phyloP scores from a whole-genome alignment of 257 asterid genomes.

The Solanum phureja region DNA sequence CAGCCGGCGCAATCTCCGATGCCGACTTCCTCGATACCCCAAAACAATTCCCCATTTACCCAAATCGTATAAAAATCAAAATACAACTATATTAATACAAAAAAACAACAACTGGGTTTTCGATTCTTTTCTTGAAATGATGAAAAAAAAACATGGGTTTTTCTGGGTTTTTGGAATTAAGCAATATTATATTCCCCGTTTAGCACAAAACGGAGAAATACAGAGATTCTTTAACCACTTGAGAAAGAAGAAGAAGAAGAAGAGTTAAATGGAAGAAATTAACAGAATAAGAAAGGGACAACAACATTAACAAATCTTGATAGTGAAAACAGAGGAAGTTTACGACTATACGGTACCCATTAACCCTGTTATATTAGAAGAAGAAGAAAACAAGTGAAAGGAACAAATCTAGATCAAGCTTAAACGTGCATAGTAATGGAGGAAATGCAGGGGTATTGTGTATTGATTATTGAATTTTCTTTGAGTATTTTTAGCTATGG shows the following conservation, averaged over 20 bases:
- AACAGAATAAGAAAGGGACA: not conserved
- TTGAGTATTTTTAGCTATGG: not conserved
- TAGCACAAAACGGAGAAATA: not conserved
- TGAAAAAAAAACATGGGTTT: not conserved
- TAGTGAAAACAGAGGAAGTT: not conserved
- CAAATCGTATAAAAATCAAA: not conserved
- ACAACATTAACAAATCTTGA: not conserved
- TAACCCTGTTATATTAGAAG: not conserved
- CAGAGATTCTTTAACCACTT: not conserved
- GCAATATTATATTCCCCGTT: not conserved
- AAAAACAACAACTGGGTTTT: not conserved
- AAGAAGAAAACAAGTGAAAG: not conserved
- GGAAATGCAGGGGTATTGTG: not conserved
- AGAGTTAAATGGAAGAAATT: not conserved
- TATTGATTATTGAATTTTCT: not conserved
- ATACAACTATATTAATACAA: not conserved
- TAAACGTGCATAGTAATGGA: not conserved
- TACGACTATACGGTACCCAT: not conserved
- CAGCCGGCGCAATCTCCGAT: slow-evolving; percentile 80
- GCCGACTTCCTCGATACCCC: slow-evolving; percentile 42
- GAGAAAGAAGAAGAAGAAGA: not conserved
- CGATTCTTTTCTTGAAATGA: not conserved
- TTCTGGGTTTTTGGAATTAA: not conserved
- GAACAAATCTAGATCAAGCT: not conserved
- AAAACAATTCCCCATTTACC: slow-evolving; percentile 66